Conservation (phyloP, 1,284 basidiomycete genomes). For the Puccinia triticina region DNA sequence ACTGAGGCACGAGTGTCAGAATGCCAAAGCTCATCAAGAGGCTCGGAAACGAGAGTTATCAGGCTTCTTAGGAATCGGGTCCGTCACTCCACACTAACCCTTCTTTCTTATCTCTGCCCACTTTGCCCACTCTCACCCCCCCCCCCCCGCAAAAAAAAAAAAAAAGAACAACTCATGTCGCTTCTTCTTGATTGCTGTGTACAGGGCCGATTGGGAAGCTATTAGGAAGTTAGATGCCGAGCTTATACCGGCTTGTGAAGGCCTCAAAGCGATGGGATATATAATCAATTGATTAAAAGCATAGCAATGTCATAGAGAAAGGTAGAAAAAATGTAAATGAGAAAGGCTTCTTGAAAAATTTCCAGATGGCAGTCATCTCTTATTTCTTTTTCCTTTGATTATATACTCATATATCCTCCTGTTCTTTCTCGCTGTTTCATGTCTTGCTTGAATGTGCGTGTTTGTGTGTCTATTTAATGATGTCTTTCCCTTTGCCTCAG, state of each 20-base stretch:
- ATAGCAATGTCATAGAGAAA: not conserved
- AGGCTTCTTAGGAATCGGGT: slow-evolving; percentile 50
- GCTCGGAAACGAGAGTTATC: slow-evolving; percentile 28
- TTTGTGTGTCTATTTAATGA: too few species aligned
- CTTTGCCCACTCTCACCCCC: not conserved
- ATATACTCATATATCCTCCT: not conserved
- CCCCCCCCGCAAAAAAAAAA: too few species aligned
- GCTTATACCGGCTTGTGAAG: slow-evolving; percentile 47
- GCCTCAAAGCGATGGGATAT: slow-evolving; percentile 38
- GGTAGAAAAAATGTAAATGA: not conserved
- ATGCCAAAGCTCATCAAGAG: not conserved
- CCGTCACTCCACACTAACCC: not conserved
- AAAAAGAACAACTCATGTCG: not conserved
- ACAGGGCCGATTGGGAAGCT: slow-evolving; percentile 49
- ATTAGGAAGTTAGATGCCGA: slow-evolving; percentile 46
- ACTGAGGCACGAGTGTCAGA: slow-evolving; percentile 44
- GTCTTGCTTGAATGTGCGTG: not conserved
- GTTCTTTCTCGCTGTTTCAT: not conserved
- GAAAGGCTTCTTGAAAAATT: not conserved
- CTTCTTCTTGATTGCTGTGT: not conserved
- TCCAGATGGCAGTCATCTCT: not conserved
- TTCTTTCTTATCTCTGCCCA: not conserved
- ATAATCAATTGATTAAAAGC: slow-evolving; percentile 22
- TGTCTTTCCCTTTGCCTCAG: not conserved
- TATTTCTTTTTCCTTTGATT: not conserved